Evolutionary conservation across 164 flowering plant genomes (phyloP).

Genomic region (Macadamia tetraphylla): DNA sequence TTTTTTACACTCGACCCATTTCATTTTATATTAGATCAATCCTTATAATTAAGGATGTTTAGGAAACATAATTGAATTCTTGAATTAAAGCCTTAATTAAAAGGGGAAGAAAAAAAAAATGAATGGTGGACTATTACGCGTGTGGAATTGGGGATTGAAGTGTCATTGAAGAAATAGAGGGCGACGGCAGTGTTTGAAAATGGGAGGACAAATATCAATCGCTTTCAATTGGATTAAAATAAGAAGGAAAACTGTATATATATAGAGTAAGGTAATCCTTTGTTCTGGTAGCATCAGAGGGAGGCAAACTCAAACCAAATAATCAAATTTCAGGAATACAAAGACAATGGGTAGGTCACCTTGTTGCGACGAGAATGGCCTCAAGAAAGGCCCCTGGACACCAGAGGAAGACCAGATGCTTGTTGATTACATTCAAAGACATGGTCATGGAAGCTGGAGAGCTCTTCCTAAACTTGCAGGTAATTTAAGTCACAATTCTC

Average conservation of each 20-base stretch:
- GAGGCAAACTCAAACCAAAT: constrained; percentile 21
- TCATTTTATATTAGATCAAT: no score
- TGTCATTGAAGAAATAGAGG: constrained; percentile 10
- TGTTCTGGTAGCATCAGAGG: constrained; percentile 29
- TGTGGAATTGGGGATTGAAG: neutral
- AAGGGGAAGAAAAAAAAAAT: no score
- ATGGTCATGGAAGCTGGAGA: constrained; percentile 69
- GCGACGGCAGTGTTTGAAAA: constrained; percentile 9
- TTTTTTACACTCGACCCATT: no score
- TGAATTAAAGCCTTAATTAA: no score
- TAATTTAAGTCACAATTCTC: constrained; percentile 1
- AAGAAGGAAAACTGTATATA: neutral
- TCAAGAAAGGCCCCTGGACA: constrained; percentile 72
- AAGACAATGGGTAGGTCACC: constrained; percentile 54
- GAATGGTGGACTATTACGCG: neutral
- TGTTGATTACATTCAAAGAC: constrained; percentile 37
- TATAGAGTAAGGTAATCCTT: constrained; percentile 23
- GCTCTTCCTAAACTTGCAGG: constrained; percentile 74
- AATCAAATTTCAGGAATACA: neutral
- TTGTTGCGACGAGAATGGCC: constrained; percentile 55
- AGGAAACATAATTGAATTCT: no score
- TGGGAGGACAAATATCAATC: constrained; percentile 23
- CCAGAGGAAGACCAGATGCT: constrained; percentile 60
- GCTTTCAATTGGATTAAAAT: neutral
- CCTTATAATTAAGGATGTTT: no score